phyloP scores from a whole-genome alignment of 2,329 filamentous ascomycete genomes.

The Periconia sp. region DNA sequence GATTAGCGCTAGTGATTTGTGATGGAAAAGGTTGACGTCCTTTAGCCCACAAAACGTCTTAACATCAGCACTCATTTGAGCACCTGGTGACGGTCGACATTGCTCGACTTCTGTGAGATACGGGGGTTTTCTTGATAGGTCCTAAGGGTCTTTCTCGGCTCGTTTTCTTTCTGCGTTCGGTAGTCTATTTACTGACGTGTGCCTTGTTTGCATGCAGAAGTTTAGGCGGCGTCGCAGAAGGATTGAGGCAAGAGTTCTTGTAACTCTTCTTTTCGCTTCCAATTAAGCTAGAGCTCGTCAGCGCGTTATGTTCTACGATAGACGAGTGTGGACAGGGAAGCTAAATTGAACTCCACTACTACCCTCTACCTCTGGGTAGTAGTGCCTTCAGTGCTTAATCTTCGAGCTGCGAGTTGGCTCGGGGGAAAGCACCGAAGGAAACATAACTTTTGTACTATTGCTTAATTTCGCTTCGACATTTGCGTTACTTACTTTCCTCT shows the following conservation, averaged over 20 bases:
- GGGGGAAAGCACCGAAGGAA: constrained; percentile 29
- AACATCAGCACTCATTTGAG: constrained; percentile 1
- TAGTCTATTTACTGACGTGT: no score
- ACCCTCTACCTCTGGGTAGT: constrained; percentile 35
- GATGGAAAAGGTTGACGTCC: constrained; percentile 20
- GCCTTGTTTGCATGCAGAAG: not conserved
- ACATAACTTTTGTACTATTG: constrained; percentile 36
- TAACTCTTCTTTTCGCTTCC: constrained; percentile 35
- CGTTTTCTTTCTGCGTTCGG: not conserved
- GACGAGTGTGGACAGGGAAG: constrained; percentile 52
- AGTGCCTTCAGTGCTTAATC: constrained; percentile 33
- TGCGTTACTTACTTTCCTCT: no score
- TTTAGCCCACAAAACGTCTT: constrained; percentile 18
- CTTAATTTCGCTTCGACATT: no score
- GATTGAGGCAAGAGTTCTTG: not conserved
- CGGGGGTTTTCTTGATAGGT: constrained; percentile 2
- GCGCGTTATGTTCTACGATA: constrained; percentile 42
- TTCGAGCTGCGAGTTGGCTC: constrained; percentile 30
- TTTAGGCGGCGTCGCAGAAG: not conserved
- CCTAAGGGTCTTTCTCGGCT: constrained; percentile 5
- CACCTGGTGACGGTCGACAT: constrained; percentile 8
- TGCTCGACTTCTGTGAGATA: constrained; percentile 6
- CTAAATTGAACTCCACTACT: constrained; percentile 38
- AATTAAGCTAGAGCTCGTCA: constrained; percentile 51
- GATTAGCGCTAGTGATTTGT: not conserved